phyloP scores from a whole-genome alignment of 257 asterid genomes.

The Primulina eburnea region DNA sequence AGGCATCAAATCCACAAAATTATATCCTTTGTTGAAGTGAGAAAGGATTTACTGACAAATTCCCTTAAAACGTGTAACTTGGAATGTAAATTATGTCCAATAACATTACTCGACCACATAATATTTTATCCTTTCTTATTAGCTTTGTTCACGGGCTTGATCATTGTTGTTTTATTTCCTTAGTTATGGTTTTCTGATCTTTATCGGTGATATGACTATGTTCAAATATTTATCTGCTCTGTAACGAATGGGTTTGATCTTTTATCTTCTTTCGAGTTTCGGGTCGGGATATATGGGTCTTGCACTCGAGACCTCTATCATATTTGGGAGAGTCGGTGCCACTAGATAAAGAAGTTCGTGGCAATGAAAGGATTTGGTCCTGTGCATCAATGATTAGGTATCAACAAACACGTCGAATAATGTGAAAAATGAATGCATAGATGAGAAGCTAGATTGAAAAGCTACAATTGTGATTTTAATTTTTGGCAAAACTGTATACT shows the following conservation, averaged over 20 bases:
- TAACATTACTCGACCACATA: background rate
- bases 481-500: background rate
- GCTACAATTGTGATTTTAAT: no score
- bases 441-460: background rate
- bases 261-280: background rate
- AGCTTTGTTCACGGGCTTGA: constrained; percentile 6
- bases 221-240: background rate
- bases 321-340: background rate
- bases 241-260: background rate
- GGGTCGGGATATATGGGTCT: background rate
- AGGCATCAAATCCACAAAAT: background rate
- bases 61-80: constrained; percentile 10
- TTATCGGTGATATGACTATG: background rate
- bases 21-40: background rate
- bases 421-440: background rate
- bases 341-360: background rate
- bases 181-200: background rate
- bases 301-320: background rate
- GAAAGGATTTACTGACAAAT: constrained; percentile 3
- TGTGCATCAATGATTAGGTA: background rate
- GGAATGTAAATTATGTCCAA: background rate
- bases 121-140: background rate
- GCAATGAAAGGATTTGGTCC: background rate
- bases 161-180: background rate
- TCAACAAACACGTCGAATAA: background rate